phyloP scores from a whole-genome alignment of 2,329 filamentous ascomycete genomes.

The Xylaria sp. region DNA sequence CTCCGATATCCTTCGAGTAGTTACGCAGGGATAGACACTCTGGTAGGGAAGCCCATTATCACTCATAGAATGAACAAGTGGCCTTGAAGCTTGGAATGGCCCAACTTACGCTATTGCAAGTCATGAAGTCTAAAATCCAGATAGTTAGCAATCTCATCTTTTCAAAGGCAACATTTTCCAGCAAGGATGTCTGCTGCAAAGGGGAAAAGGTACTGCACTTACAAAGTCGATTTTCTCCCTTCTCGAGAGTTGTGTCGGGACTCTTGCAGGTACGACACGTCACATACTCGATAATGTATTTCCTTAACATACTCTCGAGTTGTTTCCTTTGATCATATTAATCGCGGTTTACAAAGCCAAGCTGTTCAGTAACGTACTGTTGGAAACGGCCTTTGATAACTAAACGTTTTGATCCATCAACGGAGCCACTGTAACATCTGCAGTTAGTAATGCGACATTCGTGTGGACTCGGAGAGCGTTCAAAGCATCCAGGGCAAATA shows the following conservation, averaged over 20 bases:
- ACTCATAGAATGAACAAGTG: neutral
- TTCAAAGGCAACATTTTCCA: neutral
- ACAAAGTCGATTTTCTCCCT: constrained; percentile 95
- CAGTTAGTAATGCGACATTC: constrained; percentile 6
- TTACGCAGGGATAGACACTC: neutral
- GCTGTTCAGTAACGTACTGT: constrained; percentile 60
- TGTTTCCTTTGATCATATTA: constrained; percentile 39
- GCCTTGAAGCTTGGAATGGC: neutral
- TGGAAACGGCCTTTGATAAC: constrained; percentile 99
- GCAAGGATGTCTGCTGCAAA: neutral
- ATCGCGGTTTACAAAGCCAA: constrained; percentile 69
- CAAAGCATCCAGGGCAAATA: neutral
- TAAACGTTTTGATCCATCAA: constrained; percentile 88
- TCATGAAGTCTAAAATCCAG: constrained; percentile 76
- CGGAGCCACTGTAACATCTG: constrained; percentile 64
- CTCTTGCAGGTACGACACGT: constrained; percentile 98
- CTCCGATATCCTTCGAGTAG: neutral
- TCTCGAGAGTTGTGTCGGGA: constrained; percentile 93
- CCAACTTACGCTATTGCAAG: constrained; percentile 72
- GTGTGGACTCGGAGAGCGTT: neutral
- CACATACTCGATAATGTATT: constrained; percentile 80
- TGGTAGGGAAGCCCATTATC: neutral
- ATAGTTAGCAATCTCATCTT: constrained; percentile 7
- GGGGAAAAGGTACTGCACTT: neutral
- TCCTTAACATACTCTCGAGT: constrained; percentile 30